Percentiles rank a stretch among this genome's conserved stretches.
phyloP scores from a whole-genome alignment of 2,329 filamentous ascomycete species.

The Trichophyton schoenleinii region DNA sequence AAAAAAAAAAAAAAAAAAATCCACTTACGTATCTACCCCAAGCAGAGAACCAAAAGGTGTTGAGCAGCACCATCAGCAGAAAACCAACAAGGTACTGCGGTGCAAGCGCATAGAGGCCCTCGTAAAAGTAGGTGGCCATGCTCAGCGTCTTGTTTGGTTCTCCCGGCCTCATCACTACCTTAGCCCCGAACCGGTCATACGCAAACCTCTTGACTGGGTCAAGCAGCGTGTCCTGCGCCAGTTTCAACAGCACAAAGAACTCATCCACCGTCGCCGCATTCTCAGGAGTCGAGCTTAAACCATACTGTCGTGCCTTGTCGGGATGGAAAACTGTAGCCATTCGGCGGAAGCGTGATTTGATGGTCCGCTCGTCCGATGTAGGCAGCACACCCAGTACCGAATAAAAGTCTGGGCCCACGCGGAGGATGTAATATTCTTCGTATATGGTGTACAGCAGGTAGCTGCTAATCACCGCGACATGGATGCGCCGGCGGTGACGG shows the following conservation, averaged over 20 bases:
- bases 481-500: conserved; percentile 67
- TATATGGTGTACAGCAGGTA: conserved; percentile 90
- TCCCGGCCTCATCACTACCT: conserved; percentile 38
- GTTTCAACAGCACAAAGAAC: conserved; percentile 71
- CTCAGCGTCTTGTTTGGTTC: conserved; percentile 45
- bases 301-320: conserved; percentile 53
- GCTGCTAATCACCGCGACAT: conserved; percentile 64
- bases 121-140: conserved; percentile 57
- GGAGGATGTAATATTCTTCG: conserved; percentile 75
- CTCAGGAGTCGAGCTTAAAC: conserved; percentile 14
- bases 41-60: conserved; percentile 30
- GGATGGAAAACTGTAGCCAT: conserved; percentile 61
- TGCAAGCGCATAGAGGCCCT: conserved; percentile 43
- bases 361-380: conserved; percentile 56
- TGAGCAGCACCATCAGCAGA: conserved; percentile 25
- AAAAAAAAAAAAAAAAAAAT: not conserved
- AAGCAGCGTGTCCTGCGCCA: conserved; percentile 69
- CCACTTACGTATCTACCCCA: conserved; percentile 36
- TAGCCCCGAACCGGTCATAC: conserved; percentile 78
- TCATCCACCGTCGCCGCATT: conserved; percentile 26
- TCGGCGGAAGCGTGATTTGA: conserved; percentile 76
- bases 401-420: conserved; percentile 63
- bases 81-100: conserved; percentile 31
- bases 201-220: conserved; percentile 68
- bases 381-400: conserved; percentile 58